A percentile compares a stretch with the other conserved stretches of the same genome.
These are phyloP conservation scores for Lasiosphaeris hirsuta DNA, from an alignment of 495 filamentous ascomycete species.

Conservation along the genomic window DNA sequence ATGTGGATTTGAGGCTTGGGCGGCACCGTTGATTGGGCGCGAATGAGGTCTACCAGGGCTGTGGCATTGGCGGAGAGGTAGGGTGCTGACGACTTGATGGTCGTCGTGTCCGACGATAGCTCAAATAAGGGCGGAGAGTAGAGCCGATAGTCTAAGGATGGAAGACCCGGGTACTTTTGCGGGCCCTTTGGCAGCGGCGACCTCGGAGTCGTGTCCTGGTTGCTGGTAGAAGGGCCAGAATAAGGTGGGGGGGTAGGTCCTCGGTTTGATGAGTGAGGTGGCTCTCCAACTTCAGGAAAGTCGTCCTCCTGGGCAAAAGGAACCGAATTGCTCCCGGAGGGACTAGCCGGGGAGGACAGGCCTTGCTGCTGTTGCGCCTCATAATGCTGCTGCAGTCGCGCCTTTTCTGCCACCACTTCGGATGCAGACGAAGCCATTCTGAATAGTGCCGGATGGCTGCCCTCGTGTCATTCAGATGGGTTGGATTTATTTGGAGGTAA, in stretches of 20 bases:
- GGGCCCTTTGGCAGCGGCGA: slow-evolving; percentile 25
- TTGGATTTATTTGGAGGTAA: too few species aligned
- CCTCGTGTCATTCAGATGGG: too few species aligned
- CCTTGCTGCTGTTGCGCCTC: slow-evolving; percentile 6
- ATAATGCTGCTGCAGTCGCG: slow-evolving; percentile 14
- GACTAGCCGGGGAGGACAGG: neutral
- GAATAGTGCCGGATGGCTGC: too few species aligned
- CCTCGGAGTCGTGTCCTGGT: slow-evolving; percentile 18
- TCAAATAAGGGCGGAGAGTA: slow-evolving; percentile 48
- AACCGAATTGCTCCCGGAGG: slow-evolving; percentile 20
- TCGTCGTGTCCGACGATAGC: slow-evolving; percentile 45
- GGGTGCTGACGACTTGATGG: slow-evolving; percentile 40
- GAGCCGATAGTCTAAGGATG: slow-evolving; percentile 47
- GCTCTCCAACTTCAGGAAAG: neutral
- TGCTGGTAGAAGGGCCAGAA: slow-evolving; percentile 37
- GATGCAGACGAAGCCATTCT: neutral
- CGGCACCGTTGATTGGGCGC: slow-evolving; percentile 45
- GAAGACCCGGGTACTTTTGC: slow-evolving; percentile 44
- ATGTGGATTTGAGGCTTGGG: slow-evolving; percentile 52
- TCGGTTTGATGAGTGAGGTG: neutral
- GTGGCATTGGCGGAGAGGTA: slow-evolving; percentile 39
- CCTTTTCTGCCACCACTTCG: slow-evolving; percentile 10
- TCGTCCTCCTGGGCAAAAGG: slow-evolving; percentile 23
- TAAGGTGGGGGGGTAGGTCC: slow-evolving; percentile 42
- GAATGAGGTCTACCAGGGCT: slow-evolving; percentile 42